phyloP scores from a whole-genome alignment of 768 basidiomycete species.

The Suillus luteus region DNA sequence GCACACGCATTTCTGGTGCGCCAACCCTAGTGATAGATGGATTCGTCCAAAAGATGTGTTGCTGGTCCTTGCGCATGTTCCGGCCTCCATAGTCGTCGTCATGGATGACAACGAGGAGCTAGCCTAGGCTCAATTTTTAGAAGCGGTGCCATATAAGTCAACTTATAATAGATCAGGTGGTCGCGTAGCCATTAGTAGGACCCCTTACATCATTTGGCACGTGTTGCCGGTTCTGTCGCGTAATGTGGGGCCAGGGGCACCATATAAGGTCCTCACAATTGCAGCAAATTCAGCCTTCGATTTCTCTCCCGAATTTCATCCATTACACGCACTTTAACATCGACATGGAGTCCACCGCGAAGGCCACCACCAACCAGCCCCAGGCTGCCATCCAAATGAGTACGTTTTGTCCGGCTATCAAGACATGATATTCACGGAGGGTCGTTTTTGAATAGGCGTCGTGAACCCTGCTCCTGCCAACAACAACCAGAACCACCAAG shows the following conservation, averaged over 20 bases:
- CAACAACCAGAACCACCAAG: conserved; percentile 41
- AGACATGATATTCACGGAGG: not conserved
- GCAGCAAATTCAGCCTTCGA: not conserved
- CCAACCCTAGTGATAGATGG: not conserved
- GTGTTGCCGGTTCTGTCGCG: conserved; percentile 8
- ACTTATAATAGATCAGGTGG: conserved; percentile 1
- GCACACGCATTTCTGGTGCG: not conserved
- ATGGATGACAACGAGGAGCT: conserved; percentile 2
- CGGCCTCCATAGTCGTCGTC: not conserved
- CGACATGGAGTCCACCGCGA: conserved; percentile 34
- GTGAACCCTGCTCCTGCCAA: conserved; percentile 46
- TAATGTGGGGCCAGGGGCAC: conserved; percentile 11
- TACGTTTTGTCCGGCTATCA: conserved; percentile 33
- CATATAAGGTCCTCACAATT: conserved; percentile 12
- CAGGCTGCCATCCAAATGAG: conserved; percentile 65
- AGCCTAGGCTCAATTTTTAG: not conserved
- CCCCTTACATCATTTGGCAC: conserved; percentile 13
- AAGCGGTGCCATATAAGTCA: not conserved
- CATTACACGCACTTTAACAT: conserved; percentile 20
- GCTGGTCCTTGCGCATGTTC: not conserved
- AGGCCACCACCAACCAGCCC: conserved; percentile 52
- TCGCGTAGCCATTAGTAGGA: conserved; percentile 6
- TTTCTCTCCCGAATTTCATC: not conserved
- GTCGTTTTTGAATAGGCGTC: conserved; percentile 36
- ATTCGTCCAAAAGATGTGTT: not conserved